Evolutionary conservation across 257 asterid species (phyloP).

Genomic region (Misopates orontium): DNA sequence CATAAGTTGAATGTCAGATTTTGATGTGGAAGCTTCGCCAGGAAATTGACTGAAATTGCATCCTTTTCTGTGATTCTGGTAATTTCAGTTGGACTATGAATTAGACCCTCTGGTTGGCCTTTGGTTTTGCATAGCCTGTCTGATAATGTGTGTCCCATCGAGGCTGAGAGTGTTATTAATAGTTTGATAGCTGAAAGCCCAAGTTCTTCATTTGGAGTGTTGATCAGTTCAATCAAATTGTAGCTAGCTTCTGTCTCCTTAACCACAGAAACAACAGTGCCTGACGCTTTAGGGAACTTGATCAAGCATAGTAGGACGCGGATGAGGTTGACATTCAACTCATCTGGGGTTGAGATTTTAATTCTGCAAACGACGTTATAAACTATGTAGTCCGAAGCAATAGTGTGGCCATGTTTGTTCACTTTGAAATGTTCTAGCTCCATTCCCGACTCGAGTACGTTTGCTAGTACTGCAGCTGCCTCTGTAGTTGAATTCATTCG

Average conservation of each 20-base stretch:
- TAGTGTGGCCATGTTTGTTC: slow-evolving; percentile 55
- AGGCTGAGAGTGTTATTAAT: slow-evolving; percentile 49
- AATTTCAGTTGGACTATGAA: slow-evolving; percentile 43
- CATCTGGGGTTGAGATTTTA: slow-evolving; percentile 55
- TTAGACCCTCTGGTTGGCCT: slow-evolving; percentile 69
- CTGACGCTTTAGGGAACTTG: slow-evolving; percentile 53
- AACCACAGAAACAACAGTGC: slow-evolving; percentile 60
- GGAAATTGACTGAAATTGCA: slow-evolving; percentile 62
- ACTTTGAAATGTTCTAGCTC: slow-evolving; percentile 53
- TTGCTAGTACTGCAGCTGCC: slow-evolving; percentile 71
- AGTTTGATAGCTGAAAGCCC: slow-evolving; percentile 56
- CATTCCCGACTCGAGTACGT: slow-evolving; percentile 63
- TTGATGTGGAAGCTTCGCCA: slow-evolving; percentile 82
- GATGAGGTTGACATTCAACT: slow-evolving; percentile 58
- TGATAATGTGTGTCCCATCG: slow-evolving; percentile 76
- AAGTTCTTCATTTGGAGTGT: slow-evolving; percentile 59
- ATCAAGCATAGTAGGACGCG: slow-evolving; percentile 56
- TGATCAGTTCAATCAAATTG: slow-evolving; percentile 65
- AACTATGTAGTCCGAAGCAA: slow-evolving; percentile 67
- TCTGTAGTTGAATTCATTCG: slow-evolving; percentile 50
- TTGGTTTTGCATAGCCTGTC: slow-evolving; percentile 66
- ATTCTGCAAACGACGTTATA: slow-evolving; percentile 54
- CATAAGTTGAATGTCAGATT: slow-evolving; percentile 67
- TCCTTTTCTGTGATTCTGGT: slow-evolving; percentile 59
- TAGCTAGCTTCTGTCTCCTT: slow-evolving; percentile 73